These are phyloP conservation scores for Scheffersomyces spartinae DNA, from an alignment of 805 yeast genomes.

Conservation along the genomic window DNA sequence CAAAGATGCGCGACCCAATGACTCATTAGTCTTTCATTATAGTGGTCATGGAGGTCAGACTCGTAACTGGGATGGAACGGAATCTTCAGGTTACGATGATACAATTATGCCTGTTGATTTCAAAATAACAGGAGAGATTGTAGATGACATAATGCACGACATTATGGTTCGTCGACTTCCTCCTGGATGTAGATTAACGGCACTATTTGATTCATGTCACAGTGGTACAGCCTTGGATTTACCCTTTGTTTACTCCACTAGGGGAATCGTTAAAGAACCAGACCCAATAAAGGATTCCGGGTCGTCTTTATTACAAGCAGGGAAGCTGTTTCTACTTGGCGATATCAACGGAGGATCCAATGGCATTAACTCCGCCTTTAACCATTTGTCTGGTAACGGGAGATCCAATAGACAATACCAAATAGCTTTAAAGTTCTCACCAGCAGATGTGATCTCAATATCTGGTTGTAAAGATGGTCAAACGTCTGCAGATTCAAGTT, in stretches of 20 bases:
- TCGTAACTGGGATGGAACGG: slow-evolving; percentile 25
- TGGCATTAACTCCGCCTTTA: slow-evolving; percentile 7
- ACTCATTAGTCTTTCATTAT: slow-evolving; percentile 27
- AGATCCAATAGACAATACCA: slow-evolving; percentile 14
- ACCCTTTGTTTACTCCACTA: slow-evolving; percentile 28
- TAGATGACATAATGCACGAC: slow-evolving; percentile 28
- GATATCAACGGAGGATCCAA: slow-evolving; percentile 22
- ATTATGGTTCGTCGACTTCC: slow-evolving; percentile 26
- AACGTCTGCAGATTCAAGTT: slow-evolving; percentile 27
- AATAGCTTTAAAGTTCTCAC: slow-evolving; percentile 18
- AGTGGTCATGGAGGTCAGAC: slow-evolving; percentile 30
- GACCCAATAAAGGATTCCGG: slow-evolving; percentile 26
- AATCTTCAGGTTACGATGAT: slow-evolving; percentile 24
- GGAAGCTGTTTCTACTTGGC: slow-evolving; percentile 20
- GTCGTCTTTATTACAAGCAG: slow-evolving; percentile 19
- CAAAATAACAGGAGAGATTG: slow-evolving; percentile 18
- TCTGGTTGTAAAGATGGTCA: slow-evolving; percentile 31
- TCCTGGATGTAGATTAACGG: slow-evolving; percentile 25
- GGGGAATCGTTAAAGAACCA: slow-evolving; percentile 29
- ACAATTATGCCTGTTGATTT: slow-evolving; percentile 28
- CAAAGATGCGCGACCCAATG: slow-evolving; percentile 25
- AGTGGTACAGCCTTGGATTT: slow-evolving; percentile 30
- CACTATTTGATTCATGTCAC: slow-evolving; percentile 27
- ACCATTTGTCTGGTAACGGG: slow-evolving; percentile 14
- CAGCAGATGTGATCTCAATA: slow-evolving; percentile 26